These are phyloP conservation scores for Henckelia pumila DNA, from an alignment of 257 asterid genomes.

Conservation along the genomic window DNA sequence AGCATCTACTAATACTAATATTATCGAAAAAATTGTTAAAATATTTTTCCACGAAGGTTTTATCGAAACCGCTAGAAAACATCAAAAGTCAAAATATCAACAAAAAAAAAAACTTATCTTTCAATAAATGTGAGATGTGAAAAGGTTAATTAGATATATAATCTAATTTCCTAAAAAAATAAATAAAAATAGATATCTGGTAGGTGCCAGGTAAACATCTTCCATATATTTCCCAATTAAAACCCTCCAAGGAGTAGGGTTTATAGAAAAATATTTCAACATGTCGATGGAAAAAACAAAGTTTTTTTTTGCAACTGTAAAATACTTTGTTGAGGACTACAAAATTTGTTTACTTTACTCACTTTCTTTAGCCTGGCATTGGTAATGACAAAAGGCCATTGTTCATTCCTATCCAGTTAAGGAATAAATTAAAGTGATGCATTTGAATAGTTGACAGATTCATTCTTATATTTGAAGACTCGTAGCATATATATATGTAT, in stretches of 20 bases:
- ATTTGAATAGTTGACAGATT: slow-evolving; percentile 36
- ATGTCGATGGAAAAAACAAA: slow-evolving; percentile 34
- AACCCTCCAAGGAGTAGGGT: neutral
- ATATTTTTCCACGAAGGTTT: too few relatives aligned
- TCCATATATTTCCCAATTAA: neutral
- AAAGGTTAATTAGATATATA: too few relatives aligned
- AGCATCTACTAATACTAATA: too few relatives aligned
- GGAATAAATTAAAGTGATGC: slow-evolving; percentile 39
- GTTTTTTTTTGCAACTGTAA: slow-evolving; percentile 15
- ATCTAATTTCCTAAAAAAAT: too few relatives aligned
- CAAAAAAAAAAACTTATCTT: too few relatives aligned
- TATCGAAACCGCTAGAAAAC: too few relatives aligned
- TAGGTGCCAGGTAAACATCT: too few relatives aligned
- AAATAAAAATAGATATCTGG: too few relatives aligned
- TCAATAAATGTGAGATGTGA: too few relatives aligned
- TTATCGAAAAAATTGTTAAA: too few relatives aligned
- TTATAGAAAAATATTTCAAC: slow-evolving; percentile 7
- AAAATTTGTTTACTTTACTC: slow-evolving; percentile 9
- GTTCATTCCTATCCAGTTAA: slow-evolving; percentile 51
- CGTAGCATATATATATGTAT: slow-evolving; percentile 34
- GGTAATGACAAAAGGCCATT: slow-evolving; percentile 53
- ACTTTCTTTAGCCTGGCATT: slow-evolving; percentile 30
- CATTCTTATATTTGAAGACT: slow-evolving; percentile 40
- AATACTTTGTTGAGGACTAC: slow-evolving; percentile 2
- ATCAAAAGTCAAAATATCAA: too few relatives aligned